Base-by-base conservation (phyloP, 2,329 filamentous ascomycete species). In the Neospermospora avenae region DNA sequence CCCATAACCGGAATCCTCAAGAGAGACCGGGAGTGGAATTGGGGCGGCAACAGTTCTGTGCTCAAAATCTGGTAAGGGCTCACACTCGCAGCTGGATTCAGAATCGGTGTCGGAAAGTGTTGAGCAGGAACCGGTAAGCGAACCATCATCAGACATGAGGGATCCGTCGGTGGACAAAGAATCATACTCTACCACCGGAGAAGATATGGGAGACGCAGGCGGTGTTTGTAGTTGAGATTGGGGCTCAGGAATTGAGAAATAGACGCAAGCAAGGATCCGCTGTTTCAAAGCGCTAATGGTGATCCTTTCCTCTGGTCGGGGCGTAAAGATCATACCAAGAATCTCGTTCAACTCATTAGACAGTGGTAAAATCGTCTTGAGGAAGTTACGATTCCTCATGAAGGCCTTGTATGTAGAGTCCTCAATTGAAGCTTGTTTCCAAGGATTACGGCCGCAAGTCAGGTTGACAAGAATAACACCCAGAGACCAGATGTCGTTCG, bases 401-500 rank as follows among this genome's bases (percentile, higher is more conserved):
- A 90, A 98, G 57, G 93, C 93, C 71, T 89, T 86, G 83, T 98
- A 99, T 48, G 95, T 98, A 65, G 91, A 91, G 76, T 99, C 95
- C 75, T 96, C 91, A 68, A 86, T 81, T 13, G 92, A 96, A 63
- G 95, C 95, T 74, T 95, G 89, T 79, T 98, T 98, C 95, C 95
- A 99, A 61, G 95, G 95, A 77, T 99, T 99, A 74, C 95, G 91
- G 73, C 95, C 95, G 78, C 95, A 99, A 55, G 92, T 96, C 68
- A 99, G 82, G 80, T 99, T 99, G 70, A 99, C 92, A 63, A 99
- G 83, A 73, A 99, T 96, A 56, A 99, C 93, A 68, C 95, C 95
- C n/a, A 99, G 84, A 71, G 90, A 93, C 95, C 95, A 99, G 69
- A 98, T 87, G 76, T 99, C 95, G 78, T 98, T 99, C 60, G 93